Base-by-base conservation (phyloP, 75 land plant genomes). In the Sequoiadendron giganteum region DNA sequence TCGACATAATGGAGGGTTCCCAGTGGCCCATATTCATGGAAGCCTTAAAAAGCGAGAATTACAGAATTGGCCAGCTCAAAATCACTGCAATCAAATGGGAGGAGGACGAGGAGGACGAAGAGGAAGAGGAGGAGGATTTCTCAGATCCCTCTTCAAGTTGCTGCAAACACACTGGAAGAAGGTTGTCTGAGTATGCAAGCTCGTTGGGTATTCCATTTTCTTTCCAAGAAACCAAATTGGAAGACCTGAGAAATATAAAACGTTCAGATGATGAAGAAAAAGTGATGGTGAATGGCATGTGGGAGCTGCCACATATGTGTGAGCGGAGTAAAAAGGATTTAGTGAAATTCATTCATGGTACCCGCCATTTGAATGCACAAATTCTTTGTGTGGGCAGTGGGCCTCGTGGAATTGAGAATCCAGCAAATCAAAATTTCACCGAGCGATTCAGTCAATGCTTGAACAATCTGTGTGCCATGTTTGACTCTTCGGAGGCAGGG, bases 21-120 rank as follows among this genome's bases (percentile, higher is more conserved):
- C 96, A 95, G 78, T 95, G 96, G 96, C 94, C 96, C 0, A 88
- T 94, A 16, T 87, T 95, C 58, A 95, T 95, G 94, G 95, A 95
- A 72, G 92, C 94, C 25, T 56, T 95, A 42, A 92, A 45, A 45
- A 45, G 2, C 2, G 48, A 45, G 11, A 45, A 80, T 21, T 80
- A 45, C 25, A n/a, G 7, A 45, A 25, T 45, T 28, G 30, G 28
- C 28, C 95, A 93, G 86, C 90, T 95, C 80, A 86, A 92, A 70
- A 93, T 95, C 91, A 93, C 93, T 1, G 96, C 94, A 0, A 11
- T 95, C 39, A 85, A 91, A n/a, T 81, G 93, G 43, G 48, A 87
- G 36, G 79, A 42, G 43, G 43, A 42, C 5, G 43, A 42, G 4
- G 52, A 49, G 10, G 52, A 49, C 11, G 52, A 49, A 0, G 52